phyloP scores from a whole-genome alignment of 768 basidiomycete species.

The Clavulina sp. region DNA sequence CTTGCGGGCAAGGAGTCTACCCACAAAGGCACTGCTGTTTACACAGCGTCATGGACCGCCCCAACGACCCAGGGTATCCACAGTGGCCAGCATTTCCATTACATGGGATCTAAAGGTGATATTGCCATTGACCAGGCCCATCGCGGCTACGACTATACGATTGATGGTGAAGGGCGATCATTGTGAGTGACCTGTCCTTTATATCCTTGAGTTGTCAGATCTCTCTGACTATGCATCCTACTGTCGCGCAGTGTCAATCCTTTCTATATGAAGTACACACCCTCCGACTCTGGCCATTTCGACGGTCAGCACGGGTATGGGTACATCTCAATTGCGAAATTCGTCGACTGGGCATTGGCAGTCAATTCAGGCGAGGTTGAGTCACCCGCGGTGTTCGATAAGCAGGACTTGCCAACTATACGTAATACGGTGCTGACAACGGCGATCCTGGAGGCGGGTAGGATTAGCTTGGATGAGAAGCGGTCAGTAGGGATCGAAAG shows the following conservation, averaged over 20 bases:
- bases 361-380: constrained; percentile 55
- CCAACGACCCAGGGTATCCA: constrained; percentile 81
- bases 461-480: constrained; percentile 81
- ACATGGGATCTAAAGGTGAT: constrained; percentile 92
- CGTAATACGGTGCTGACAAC: constrained; percentile 75
- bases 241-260: constrained; percentile 41
- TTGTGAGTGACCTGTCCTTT: constrained; percentile 22
- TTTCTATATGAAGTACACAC: constrained; percentile 93
- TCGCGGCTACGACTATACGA: constrained; percentile 79
- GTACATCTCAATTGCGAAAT: constrained; percentile 83
- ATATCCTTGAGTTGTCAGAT: neutral
- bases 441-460: constrained; percentile 78
- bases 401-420: constrained; percentile 70
- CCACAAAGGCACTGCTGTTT: constrained; percentile 74
- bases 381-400: constrained; percentile 52
- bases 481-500: constrained; percentile 54
- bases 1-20: constrained; percentile 45
- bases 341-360: constrained; percentile 63
- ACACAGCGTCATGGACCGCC: constrained; percentile 90
- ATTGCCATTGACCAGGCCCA: constrained; percentile 87
- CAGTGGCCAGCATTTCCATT: constrained; percentile 85
- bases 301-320: constrained; percentile 87
- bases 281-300: constrained; percentile 80
- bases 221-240: neutral
- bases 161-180: constrained; percentile 68